Base-by-base conservation (phyloP, 140 eudicot species). In the Oenanthe javanica region DNA sequence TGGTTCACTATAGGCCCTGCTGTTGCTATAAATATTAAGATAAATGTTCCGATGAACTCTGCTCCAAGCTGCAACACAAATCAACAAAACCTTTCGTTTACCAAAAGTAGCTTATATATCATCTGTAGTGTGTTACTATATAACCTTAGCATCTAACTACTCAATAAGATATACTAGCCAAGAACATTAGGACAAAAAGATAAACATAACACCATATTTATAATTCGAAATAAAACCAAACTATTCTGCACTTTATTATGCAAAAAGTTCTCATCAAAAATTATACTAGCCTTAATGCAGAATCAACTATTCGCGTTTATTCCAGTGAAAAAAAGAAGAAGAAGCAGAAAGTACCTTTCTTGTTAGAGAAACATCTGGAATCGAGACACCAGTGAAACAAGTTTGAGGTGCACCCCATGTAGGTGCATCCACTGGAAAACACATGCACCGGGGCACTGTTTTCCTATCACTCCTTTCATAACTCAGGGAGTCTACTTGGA, bases 1-100 rank as follows among this genome's bases (percentile, higher is more conserved):
- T 91, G 82, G 87, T 93, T 90, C 82, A 93, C 93, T 3, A 93
- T 89, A 0, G 97, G 95, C 43, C 86, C 98, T 6, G 98, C 98
- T 19, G 97, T 88, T 8, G 97, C 97, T 0, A 85, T 91, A 40
- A 93, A 91, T 82, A 93, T 90, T 59, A 93, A 77, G 72, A 93
- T 93, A 84, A 93, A 91, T 15, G 98, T 93, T 40, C 98, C 98
- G 40, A 93, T 89, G 49, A 93, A 93, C 84, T 93, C 97, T 42
- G 98, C 98, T 47, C 93, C 95, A 59, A 91, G 79, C 98, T 93
- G 85, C 80, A 83, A 0, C 49, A 11, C 25, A 73, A 21, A 7
- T 43, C 15, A 19, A 15, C 21, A 52, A 52, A 52, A 52, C 6
- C 0, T 50, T 48, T 48, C 51, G 0, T 48, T 48, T 48, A n/a